Percentiles rank a stretch among this genome's conserved stretches.
Conservation (phyloP, 345 rosid species). For the Hibiscus tridactylites region DNA sequence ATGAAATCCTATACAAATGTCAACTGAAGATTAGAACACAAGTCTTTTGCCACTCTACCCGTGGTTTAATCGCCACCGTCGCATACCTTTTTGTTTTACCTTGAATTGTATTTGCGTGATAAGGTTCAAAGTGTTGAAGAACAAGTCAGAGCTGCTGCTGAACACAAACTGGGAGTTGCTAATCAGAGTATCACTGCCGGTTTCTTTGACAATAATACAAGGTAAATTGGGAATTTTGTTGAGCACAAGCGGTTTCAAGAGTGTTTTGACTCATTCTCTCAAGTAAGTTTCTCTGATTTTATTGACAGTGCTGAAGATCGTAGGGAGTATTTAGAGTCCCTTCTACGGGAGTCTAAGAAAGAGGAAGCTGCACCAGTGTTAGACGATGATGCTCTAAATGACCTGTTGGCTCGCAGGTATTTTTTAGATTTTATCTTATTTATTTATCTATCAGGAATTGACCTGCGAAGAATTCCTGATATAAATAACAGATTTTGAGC, state of each 20-base stretch:
- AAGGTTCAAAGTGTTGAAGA: constrained; percentile 94
- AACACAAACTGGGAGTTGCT: constrained; percentile 95
- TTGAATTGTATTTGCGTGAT: not conserved
- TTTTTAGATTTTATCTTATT: constrained; percentile 8
- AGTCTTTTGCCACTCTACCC: not conserved
- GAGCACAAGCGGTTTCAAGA: not conserved
- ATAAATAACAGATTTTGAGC: not conserved
- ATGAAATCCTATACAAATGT: too few species aligned
- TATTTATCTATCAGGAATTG: not conserved
- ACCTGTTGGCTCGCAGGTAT: constrained; percentile 82
- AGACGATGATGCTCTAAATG: constrained; percentile 79
- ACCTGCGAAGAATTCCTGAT: not conserved
- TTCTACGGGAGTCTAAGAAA: constrained; percentile 80
- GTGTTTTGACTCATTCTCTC: constrained; percentile 5
- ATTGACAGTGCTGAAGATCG: constrained; percentile 85
- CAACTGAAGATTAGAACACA: too few species aligned
- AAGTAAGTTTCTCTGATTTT: constrained; percentile 11
- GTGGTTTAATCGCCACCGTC: not conserved
- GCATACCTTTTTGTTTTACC: not conserved
- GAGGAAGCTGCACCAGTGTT: constrained; percentile 88
- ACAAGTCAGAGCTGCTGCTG: constrained; percentile 96
- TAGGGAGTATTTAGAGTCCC: constrained; percentile 81
- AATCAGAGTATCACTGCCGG: constrained; percentile 98
- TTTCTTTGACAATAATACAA: constrained; percentile 90
- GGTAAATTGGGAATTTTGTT: constrained; percentile 29